Evolutionary conservation across 1,139 yeast genomes (phyloP), one percentile per base, ranked within the genome.

Genomic region (Trichomonascaceae sp.): DNA sequence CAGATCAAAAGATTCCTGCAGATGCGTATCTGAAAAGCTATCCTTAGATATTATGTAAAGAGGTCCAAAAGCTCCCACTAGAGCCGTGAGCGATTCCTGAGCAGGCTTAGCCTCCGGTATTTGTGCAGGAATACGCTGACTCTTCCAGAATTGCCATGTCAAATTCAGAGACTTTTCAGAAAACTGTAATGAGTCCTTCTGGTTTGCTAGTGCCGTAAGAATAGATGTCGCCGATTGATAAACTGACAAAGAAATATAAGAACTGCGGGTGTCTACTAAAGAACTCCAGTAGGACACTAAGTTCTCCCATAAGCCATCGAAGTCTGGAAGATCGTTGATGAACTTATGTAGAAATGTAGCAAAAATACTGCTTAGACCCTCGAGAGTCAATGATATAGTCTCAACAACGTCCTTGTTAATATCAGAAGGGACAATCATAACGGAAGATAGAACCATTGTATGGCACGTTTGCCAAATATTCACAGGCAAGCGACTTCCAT

Each of bases 131-230:
- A 74, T 59, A 63, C 53, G 45, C 75, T 84, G 80, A 1, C 71
- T 62, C 1, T 77, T 67, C 96, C 96, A 90, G 58, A 87, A 84
- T 0, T 74, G 69, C 66, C 82, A 85, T 2, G 83, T 69, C 38
- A 74, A 63, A 4, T 74, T 70, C 36, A 78, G 61, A 8, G 82
- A 69, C 2, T 65, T 71, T 0, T 53, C 49, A 0, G 82, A 75
- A 5, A 75, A 55, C 15, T 24, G 13, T 3, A 32, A 54, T 15
- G 55, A 48, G n/a, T 45, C 55, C 13, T 49, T 43, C 19, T 52
- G 57, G 8, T 53, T 54, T 1, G 60, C 56, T 43, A 80, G 68
- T 0, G 72, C 64, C 0, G 60, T 59, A 51, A 83, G 64, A n/a
- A 85, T 66, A 20, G 76, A 79, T 44, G 74, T 70, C 55, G 82